Evolutionary conservation across 768 basidiomycete genomes (phyloP).

Genomic region (Boletus rubescentipes): DNA sequence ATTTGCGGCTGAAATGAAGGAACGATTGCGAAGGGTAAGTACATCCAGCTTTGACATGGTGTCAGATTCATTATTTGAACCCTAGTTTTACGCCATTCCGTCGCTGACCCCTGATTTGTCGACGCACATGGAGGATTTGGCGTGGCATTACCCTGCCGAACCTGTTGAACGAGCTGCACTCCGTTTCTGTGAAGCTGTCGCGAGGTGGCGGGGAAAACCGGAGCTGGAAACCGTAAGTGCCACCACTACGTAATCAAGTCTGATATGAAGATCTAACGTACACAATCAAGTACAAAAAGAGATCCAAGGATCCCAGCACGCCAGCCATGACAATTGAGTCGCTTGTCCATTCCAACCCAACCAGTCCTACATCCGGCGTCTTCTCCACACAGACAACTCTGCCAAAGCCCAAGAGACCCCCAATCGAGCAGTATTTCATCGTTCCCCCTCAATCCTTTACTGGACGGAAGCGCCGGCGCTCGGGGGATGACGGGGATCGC

Average conservation of each 20-base stretch:
- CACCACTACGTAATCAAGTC: not conserved
- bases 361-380: constrained; percentile 48
- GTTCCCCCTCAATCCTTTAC: constrained; percentile 20
- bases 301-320: constrained; percentile 31
- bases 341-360: constrained; percentile 68
- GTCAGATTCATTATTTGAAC: constrained; percentile 7
- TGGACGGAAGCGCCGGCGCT: constrained; percentile 30
- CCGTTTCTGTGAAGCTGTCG: constrained; percentile 78
- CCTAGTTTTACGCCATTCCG: constrained; percentile 79
- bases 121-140: constrained; percentile 69
- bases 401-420: constrained; percentile 30
- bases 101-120: constrained; percentile 68
- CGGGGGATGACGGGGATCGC: constrained; percentile 25
- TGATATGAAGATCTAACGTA: constrained; percentile 22
- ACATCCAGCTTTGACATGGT: not conserved
- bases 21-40: constrained; percentile 66
- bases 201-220: constrained; percentile 81
- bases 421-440: constrained; percentile 40
- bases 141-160: constrained; percentile 79
- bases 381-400: constrained; percentile 13
- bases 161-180: constrained; percentile 77
- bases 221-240: constrained; percentile 70
- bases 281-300: constrained; percentile 56
- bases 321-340: constrained; percentile 60
- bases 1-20: constrained; percentile 73